Evolutionary conservation across 23 red algal species (phyloP), one percentile per base, ranked within the genome.

Genomic region (Gracilaria caudata): DNA sequence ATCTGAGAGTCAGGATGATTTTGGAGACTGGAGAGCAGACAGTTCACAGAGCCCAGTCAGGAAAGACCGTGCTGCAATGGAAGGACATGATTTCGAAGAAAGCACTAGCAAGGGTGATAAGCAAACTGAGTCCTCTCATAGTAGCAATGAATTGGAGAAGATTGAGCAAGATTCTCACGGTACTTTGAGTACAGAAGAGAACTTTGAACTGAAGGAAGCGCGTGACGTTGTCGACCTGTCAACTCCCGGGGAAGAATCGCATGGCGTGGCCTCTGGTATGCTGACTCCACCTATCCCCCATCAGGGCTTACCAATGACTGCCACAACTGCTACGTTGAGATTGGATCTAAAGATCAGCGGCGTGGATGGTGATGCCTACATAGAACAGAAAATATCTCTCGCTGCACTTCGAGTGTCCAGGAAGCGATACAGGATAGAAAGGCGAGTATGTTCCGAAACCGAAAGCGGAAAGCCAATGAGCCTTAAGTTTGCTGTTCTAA

Each of bases 381-480:
- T 93, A 19, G 81, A 86, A 40, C 68, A 71, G 17, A 54, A 72
- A 17, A 86, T 93, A 43, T 77, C 53, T 46, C 53, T 93, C 25
- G 72, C 51, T 47, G 81, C 80, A 14, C 51, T 93, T 17, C 17
- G 90, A 19, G 59, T 65, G 43, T 32, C 58, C 21, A 36, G 75
- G 30, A 85, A 86, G 57, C 46, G 79, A 36, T 93, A 86, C 61
- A 70, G 90, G 37, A 72, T 93, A 29, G 90, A 93, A 40, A 37
- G 87, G 38, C 47, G 25, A 14, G 29, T 82, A 34, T 44, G 51
- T 12, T 53, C 36, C 38, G 58, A 68, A 44, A 43, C 56, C 29
- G 66, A 82, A 41, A 49, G 25, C 58, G 87, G 87, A 74, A 82
- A 91, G 51, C 28, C 37, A 26, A 74, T 82, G 64, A 58, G 24